A percentile compares a stretch with the other conserved stretches of the same genome.
phyloP scores from a whole-genome alignment of 441 rosid species.

The Cnidoscolus chayamansa region DNA sequence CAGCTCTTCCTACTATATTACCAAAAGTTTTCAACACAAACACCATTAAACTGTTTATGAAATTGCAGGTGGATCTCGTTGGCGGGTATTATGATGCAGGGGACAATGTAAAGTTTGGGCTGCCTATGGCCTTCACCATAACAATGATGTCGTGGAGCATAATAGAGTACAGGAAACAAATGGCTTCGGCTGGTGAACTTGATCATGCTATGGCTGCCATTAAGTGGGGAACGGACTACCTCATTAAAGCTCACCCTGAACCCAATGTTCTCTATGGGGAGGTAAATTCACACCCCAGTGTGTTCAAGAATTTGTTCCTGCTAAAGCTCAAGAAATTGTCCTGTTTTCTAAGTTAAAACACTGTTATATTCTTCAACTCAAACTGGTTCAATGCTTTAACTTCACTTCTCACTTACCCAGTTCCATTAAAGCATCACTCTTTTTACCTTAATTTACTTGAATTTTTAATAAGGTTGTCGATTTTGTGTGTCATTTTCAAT shows the following conservation, averaged over 20 bases:
- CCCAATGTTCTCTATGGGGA: constrained; percentile 82
- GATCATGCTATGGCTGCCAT: constrained; percentile 70
- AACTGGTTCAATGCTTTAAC: neutral
- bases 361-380: neutral
- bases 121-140: constrained; percentile 89
- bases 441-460: neutral
- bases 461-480: too few relatives aligned
- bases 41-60: neutral
- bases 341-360: neutral
- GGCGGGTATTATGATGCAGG: constrained; percentile 97
- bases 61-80: constrained; percentile 67
- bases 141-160: constrained; percentile 96
- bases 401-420: neutral
- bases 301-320: neutral
- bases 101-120: constrained; percentile 89
- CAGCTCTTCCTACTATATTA: neutral
- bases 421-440: neutral
- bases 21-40: neutral
- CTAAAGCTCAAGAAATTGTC: neutral
- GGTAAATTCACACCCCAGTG: constrained; percentile 31
- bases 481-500: constrained; percentile 12
- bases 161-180: constrained; percentile 71
- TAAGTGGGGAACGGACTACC: constrained; percentile 91
- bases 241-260: constrained; percentile 86
- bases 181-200: constrained; percentile 67